Base-by-base conservation (phyloP, 2,329 filamentous ascomycete genomes). In the Alternaria arborescens region DNA sequence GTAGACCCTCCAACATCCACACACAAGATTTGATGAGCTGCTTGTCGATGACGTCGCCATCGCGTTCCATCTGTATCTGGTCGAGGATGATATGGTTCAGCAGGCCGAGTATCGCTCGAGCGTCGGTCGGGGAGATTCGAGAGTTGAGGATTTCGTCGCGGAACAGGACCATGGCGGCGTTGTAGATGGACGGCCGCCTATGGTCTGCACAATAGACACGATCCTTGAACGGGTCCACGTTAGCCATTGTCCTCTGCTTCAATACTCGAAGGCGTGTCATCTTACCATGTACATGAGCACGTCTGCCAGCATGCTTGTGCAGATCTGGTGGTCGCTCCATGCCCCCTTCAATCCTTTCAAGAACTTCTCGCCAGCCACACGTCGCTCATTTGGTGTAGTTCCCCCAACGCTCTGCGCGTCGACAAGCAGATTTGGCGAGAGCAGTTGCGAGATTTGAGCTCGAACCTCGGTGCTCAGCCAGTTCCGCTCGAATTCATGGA, bases 291-390 rank as follows among this genome's bases (percentile, higher is more conserved):
- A 97, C 93, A 98, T 97, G 52, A 98, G 84, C 32, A 98, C 93
- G 77, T 98, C 95, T 4, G 94, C 93, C 52, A 93, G 90, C 94
- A 98, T 98, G 74, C 93, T 93, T 92, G 97, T 97, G 44, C 91
- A 94, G 58, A 91, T 87, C 75, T 94, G 92, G 75, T 99, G 94
- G 64, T 96, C 91, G 62, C 93, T 88, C 93, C 94, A 99, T 3
- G 89, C 88, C 59, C 89, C 85, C 69, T 90, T 90, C 14, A 98
- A 79, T 0, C 88, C 90, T 56, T 87, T 87, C 60, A 99, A 80
- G 66, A 98, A 96, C 72, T 86, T 89, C 78, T 97, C 93, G 48
- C 94, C 94, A 36, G 91, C 90, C 43, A 90, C 86, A 47, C 92
- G 86, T 56, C 91, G 87, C 80, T 97, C 93, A 69, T 91, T 91